Evolutionary conservation across 2,329 filamentous ascomycete genomes (phyloP), one percentile per base, ranked within the genome.

Genomic region (Coniochaeta prunicola): DNA sequence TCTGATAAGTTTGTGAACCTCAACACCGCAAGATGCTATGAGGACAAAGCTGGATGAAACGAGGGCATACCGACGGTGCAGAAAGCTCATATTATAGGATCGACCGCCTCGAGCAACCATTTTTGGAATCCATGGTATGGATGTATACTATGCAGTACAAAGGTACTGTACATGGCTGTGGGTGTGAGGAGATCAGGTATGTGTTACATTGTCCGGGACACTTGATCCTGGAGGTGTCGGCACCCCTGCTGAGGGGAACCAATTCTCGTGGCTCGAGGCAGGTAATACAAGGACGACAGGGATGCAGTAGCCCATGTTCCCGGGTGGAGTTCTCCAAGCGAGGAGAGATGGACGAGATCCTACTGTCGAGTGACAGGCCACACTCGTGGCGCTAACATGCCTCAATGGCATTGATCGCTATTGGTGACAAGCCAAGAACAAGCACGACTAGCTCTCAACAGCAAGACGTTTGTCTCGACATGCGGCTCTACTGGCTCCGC

Each of bases 141-240:
- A 21, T 24, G 53, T 55, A n/a, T n/a, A n/a, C n/a, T n/a, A n/a
- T n/a, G n/a, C n/a, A n/a, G n/a, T n/a, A 55, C 28, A 36, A 24
- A 36, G 28, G 53, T 55, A 55, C 53, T 28, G 33, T 24, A 24
- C 53, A 36, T 33, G 53, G 53, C 17, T 36, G 28, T 54, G 53
- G 30, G 9, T 15, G n/a, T 31, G 28, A 26, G 45, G 50, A 33
- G 28, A 28, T 54, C 50, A 54, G 50, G 28, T 28, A 12, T 26
- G 50, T 33, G 50, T 54, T 54, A 26, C 50, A 55, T 24, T 55
- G 53, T 55, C n/a, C 53, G 28, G 53, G 53, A 13, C 53, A 19
- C 26, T 54, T 36, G 33, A 55, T 13, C 30, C 53, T 36, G 21
- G 33, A 28, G 28, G 30, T 21, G 53, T 19, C 7, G 21, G 53